These are phyloP conservation scores for Penicillium sp. DNA, from an alignment of 2,329 filamentous ascomycete genomes.

Conservation along the genomic window DNA sequence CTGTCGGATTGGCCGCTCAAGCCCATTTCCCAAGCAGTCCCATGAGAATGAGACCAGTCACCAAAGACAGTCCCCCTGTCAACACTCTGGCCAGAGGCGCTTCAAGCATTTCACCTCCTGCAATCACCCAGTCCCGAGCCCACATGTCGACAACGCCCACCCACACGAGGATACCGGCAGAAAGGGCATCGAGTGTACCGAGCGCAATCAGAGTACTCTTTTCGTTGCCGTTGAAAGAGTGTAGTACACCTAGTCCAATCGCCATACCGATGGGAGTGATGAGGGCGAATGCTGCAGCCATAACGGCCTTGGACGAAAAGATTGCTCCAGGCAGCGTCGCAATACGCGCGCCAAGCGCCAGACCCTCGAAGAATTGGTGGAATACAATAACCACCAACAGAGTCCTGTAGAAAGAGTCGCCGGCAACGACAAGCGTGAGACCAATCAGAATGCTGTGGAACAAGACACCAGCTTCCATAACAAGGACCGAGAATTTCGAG, in stretches of 20 bases:
- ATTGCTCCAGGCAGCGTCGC: constrained; percentile 53
- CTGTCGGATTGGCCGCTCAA: constrained; percentile 31
- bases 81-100: constrained; percentile 53
- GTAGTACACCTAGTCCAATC: constrained; percentile 72
- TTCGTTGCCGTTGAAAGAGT: constrained; percentile 73
- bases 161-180: constrained; percentile 77
- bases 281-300: constrained; percentile 66
- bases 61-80: constrained; percentile 56
- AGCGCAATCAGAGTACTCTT: constrained; percentile 68
- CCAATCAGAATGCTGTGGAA: constrained; percentile 69
- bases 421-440: constrained; percentile 48
- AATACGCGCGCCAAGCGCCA: constrained; percentile 72
- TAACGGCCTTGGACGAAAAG: constrained; percentile 53
- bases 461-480: constrained; percentile 72
- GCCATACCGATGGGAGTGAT: constrained; percentile 79
- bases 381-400: constrained; percentile 69
- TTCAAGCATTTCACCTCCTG: constrained; percentile 58
- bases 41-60: constrained; percentile 69
- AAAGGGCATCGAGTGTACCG: constrained; percentile 72
- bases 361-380: constrained; percentile 77
- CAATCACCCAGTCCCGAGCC: constrained; percentile 71
- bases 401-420: constrained; percentile 55
- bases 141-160: constrained; percentile 80
- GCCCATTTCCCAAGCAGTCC: constrained; percentile 76
- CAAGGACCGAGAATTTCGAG: constrained; percentile 63